Percentiles rank a stretch among this genome's conserved stretches.
Conservation (phyloP, 2,329 filamentous ascomycete genomes). For the Fusarium austroafricanum region DNA sequence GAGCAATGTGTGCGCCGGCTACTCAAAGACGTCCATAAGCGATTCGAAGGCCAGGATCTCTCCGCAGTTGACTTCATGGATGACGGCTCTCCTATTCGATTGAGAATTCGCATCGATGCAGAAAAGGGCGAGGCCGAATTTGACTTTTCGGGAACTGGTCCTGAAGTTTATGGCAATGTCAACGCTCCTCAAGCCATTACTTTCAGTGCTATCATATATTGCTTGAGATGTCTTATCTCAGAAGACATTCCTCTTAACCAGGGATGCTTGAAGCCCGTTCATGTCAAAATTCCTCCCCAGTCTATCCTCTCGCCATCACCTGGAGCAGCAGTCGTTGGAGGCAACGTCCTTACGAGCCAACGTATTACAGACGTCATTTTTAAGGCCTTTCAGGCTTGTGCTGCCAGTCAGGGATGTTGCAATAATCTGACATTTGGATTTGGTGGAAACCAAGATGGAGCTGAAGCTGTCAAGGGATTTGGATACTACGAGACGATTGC, state of each 20-base stretch:
- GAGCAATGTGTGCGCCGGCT: constrained; percentile 79
- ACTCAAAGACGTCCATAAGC: constrained; percentile 75
- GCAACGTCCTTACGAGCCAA: constrained; percentile 72
- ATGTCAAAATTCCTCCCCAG: constrained; percentile 77
- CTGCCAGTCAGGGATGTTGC: constrained; percentile 82
- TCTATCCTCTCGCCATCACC: constrained; percentile 81
- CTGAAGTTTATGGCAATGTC: constrained; percentile 83
- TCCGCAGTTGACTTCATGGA: constrained; percentile 85
- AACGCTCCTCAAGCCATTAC: constrained; percentile 87
- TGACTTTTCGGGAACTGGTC: constrained; percentile 82
- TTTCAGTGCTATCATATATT: constrained; percentile 90
- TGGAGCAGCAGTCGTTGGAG: constrained; percentile 83
- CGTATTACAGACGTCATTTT: constrained; percentile 60
- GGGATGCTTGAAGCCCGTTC: constrained; percentile 80
- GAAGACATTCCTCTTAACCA: constrained; percentile 88
- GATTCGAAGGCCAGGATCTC: constrained; percentile 77
- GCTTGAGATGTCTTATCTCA: constrained; percentile 80
- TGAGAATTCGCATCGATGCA: constrained; percentile 79
- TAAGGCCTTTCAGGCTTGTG: constrained; percentile 82
- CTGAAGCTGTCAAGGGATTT: constrained; percentile 55
- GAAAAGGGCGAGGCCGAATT: constrained; percentile 82
- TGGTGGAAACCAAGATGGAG: constrained; percentile 58
- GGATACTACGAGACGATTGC: constrained; percentile 71
- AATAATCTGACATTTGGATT: constrained; percentile 90
- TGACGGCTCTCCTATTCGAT: constrained; percentile 80